phyloP scores from a whole-genome alignment of 2,329 filamentous ascomycete genomes.

The Scopulariopsis brevicaulis region DNA sequence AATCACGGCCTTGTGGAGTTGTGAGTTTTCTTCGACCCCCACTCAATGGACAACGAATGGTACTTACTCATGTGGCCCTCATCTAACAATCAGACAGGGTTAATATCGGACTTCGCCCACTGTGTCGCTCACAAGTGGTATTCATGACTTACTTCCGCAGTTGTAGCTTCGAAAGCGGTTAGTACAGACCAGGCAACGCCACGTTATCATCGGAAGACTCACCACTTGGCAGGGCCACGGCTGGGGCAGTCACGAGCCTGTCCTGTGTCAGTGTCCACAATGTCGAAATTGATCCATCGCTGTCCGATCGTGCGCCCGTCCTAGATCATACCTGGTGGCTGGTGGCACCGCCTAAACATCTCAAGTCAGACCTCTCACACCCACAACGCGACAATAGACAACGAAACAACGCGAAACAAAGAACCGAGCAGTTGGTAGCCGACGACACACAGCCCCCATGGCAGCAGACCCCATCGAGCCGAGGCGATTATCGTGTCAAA shows the following conservation, averaged over 20 bases:
- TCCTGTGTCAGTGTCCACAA: slow-evolving; percentile 10
- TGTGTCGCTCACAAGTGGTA: neutral
- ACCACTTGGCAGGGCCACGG: slow-evolving; percentile 76
- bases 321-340: slow-evolving; percentile 57
- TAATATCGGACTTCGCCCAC: neutral
- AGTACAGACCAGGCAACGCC: slow-evolving; percentile 5
- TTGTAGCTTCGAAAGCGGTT: slow-evolving; percentile 53
- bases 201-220: slow-evolving; percentile 20
- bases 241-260: slow-evolving; percentile 79
- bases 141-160: slow-evolving; percentile 54
- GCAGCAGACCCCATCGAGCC: neutral
- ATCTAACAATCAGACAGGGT: slow-evolving; percentile 19
- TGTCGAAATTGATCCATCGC: slow-evolving; percentile 9
- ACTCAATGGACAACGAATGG: neutral
- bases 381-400: slow-evolving; percentile 1
- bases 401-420: neutral
- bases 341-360: slow-evolving; percentile 53
- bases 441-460: neutral
- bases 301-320: neutral
- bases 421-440: neutral
- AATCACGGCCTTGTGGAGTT: slow-evolving; percentile 63
- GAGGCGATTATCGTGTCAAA: neutral
- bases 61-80: slow-evolving; percentile 69
- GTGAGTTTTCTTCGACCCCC: neutral
- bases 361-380: slow-evolving; percentile 10